Base-by-base conservation (phyloP, 2,329 filamentous ascomycete genomes). In the Aspergillus calidoustus region DNA sequence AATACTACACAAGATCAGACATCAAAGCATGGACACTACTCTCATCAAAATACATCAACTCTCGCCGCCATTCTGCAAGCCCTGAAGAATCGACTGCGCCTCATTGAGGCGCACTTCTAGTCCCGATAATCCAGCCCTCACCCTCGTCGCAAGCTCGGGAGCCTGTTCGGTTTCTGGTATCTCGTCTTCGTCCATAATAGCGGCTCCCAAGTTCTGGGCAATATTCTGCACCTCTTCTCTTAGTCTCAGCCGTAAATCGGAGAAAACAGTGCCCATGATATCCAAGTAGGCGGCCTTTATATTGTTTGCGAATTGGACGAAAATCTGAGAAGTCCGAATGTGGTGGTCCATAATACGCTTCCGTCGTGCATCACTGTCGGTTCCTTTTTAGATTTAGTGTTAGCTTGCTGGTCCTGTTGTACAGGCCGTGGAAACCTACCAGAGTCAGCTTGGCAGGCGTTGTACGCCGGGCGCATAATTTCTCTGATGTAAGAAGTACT, bases 401-500 rank as follows among this genome's bases (percentile, higher is more conserved):
- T 54, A 15, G 31, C 30, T 17, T 43, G 7, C 30, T 13, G 7
- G n/a, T 31, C 38, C 13, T n/a, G 23, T 30, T 11, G 23, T 44
- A 31, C 23, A 46, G 9, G 4, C 19, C 15, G 2, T 6, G 22
- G 28, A 15, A 7, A 22, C 25, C n/a, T 56, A 52, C 59, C 59
- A 17, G 28, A 47, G 52, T 56, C 25, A 23, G 22, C 31, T 8
- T 41, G 51, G 8, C 53, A 56, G 28, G 19, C 17, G 13, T 41
- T 31, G 25, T 60, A 60, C 15, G 52, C 59, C 13, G 59, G 38
- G 1, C 53, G 53, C 59, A 60, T 60, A n/a, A 53, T 44, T 1
- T 51, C 47, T 2, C 52, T 53, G 15, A 60, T 60, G 13, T 60
- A 60, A 8, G 59, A 60, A 31, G 22, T 60, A 17, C 38, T 51